Conservation (phyloP, 805 yeast genomes). For the Groenewaldozyma tartarivorans region DNA sequence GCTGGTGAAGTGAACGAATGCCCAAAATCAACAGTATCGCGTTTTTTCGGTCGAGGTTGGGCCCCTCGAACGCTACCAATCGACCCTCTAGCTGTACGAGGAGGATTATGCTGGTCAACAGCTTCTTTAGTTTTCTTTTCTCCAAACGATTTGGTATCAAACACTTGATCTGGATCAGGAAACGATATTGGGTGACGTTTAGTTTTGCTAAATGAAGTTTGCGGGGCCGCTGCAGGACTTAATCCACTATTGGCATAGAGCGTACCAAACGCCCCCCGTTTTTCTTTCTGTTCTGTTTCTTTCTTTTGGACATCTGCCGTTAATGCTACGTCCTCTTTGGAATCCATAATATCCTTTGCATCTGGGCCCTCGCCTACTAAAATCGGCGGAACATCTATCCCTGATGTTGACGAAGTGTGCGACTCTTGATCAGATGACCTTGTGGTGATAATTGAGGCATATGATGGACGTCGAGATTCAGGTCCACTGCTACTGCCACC, state of each 20-base stretch:
- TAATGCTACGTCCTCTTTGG: neutral
- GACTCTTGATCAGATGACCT: neutral
- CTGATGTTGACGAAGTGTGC: neutral
- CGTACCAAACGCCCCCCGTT: neutral
- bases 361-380: no score
- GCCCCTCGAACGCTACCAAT: neutral
- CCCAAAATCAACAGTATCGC: neutral
- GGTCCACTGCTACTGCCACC: neutral
- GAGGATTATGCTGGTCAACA: neutral
- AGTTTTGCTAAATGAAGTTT: neutral
- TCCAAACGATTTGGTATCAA: conserved; percentile 12
- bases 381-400: no score
- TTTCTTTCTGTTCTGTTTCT: neutral
- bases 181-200: conserved; percentile 5
- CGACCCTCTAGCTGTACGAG: neutral
- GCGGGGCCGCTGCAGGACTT: neutral
- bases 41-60: neutral
- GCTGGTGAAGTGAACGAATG: neutral
- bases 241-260: neutral
- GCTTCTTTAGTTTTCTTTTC: conserved; percentile 5
- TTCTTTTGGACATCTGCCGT: neutral
- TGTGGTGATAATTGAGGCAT: conserved; percentile 7
- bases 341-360: no score
- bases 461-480: conserved; percentile 11
- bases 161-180: conserved; percentile 17